phyloP scores from a whole-genome alignment of 164 flowering plant species.

The Buxus sempervirens region DNA sequence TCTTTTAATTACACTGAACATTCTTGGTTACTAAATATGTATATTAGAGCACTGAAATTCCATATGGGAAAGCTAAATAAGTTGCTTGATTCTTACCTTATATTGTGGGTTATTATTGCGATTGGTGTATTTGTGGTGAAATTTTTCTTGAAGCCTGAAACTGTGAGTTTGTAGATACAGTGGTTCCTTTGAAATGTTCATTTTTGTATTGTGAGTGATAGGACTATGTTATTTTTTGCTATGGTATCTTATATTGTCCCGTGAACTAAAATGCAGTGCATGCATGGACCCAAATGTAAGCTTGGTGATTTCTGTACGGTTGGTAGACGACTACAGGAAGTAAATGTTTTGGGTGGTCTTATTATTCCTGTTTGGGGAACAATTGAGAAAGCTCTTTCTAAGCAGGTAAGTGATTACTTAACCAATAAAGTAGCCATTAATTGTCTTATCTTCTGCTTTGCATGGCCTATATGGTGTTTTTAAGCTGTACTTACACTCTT shows the following conservation, averaged over 20 bases:
- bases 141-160: neutral
- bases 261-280: constrained; percentile 59
- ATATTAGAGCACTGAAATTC: too few species aligned
- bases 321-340: constrained; percentile 93
- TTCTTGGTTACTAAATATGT: too few species aligned
- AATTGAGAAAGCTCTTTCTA: constrained; percentile 85
- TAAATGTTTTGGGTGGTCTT: constrained; percentile 90
- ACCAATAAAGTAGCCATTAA: too few species aligned
- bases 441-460: neutral
- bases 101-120: neutral
- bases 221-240: neutral
- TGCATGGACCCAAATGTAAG: constrained; percentile 98
- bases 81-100: neutral
- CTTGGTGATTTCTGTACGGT: constrained; percentile 75
- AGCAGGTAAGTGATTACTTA: constrained; percentile 65
- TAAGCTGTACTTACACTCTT: neutral
- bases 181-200: neutral
- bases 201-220: neutral
- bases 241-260: neutral
- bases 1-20: too few species aligned
- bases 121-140: neutral
- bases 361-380: constrained; percentile 98
- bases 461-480: neutral
- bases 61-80: too few species aligned
- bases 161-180: neutral